Evolutionary conservation across 345 rosid genomes (phyloP).

Genomic region (Chamaenerion angustifolium): DNA sequence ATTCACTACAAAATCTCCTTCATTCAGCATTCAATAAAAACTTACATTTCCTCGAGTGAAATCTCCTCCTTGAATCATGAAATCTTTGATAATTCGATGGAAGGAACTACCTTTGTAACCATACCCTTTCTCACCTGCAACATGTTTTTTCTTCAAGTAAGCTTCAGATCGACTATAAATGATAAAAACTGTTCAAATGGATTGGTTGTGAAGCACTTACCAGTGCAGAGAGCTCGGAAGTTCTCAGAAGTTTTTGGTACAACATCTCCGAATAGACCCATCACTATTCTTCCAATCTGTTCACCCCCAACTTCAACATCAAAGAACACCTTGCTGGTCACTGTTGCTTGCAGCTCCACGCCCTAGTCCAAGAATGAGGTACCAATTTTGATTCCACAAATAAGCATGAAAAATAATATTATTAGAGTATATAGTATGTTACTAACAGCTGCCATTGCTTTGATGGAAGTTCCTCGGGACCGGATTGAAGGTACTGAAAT

Average conservation of each 20-base stretch:
- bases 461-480: conserved; percentile 30
- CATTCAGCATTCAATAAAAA: conserved; percentile 2
- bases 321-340: conserved; percentile 72
- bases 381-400: not conserved
- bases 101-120: conserved; percentile 81
- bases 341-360: conserved; percentile 58
- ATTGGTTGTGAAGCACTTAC: conserved; percentile 16
- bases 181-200: too few species aligned
- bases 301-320: conserved; percentile 84
- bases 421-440: not conserved
- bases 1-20: not conserved
- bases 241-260: conserved; percentile 80
- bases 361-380: conserved; percentile 19
- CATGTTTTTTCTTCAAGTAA: not conserved
- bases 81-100: conserved; percentile 81
- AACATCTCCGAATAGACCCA: conserved; percentile 75
- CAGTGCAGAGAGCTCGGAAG: conserved; percentile 77
- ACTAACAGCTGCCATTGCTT: conserved; percentile 42
- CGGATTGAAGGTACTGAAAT: conserved; percentile 23
- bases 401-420: not conserved
- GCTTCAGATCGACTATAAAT: too few species aligned
- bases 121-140: conserved; percentile 74
- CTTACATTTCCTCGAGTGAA: conserved; percentile 71
- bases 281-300: conserved; percentile 58
- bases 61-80: conserved; percentile 98